These are phyloP conservation scores for Skeletonema grethae DNA, from an alignment of 108 stramenopile genomes.

Conservation along the genomic window DNA sequence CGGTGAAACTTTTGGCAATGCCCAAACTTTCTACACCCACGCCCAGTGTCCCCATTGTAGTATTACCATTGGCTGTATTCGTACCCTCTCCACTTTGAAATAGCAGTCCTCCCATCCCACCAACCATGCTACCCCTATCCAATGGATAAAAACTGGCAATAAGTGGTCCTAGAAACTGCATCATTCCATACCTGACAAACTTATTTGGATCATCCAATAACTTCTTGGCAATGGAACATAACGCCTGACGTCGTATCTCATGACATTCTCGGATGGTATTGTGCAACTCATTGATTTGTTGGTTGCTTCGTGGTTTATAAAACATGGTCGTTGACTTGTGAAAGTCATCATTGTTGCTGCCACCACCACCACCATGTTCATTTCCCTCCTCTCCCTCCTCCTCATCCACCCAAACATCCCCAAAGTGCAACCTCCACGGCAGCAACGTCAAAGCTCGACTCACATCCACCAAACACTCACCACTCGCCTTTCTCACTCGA, in stretches of 20 bases:
- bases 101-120: constrained; percentile 46
- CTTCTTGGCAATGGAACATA: constrained; percentile 75
- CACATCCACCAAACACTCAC: constrained; percentile 87
- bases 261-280: constrained; percentile 43
- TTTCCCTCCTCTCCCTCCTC: constrained; percentile 5
- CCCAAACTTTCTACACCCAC: constrained; percentile 40
- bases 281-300: constrained; percentile 23
- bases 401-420: constrained; percentile 34
- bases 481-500: constrained; percentile 85
- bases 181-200: constrained; percentile 86
- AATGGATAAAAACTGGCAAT: constrained; percentile 87
- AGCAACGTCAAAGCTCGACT: constrained; percentile 68
- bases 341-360: background rate
- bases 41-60: constrained; percentile 23
- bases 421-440: constrained; percentile 43
- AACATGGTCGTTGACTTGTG: constrained; percentile 18
- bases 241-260: constrained; percentile 56
- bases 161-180: constrained; percentile 88
- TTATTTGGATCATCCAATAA: constrained; percentile 74
- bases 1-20: constrained; percentile 41
- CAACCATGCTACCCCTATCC: constrained; percentile 51
- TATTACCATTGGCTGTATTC: background rate
- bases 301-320: constrained; percentile 32
- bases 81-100: constrained; percentile 2
- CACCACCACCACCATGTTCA: background rate